phyloP scores from a whole-genome alignment of 148 eudicot species.

The Amaranthus cruentus region DNA sequence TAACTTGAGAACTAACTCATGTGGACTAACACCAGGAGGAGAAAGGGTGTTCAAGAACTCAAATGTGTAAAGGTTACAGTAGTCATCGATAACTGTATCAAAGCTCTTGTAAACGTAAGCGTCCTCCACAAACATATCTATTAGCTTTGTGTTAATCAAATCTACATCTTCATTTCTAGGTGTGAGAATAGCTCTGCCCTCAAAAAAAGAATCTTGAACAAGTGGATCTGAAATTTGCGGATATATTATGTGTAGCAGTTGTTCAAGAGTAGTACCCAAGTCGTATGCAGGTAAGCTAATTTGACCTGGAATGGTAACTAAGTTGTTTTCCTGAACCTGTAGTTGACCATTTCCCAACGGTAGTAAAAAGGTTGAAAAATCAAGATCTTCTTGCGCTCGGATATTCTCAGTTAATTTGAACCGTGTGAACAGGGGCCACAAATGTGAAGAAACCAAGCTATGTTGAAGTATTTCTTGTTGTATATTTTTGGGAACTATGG shows the following conservation, averaged over 20 bases:
- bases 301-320: background rate
- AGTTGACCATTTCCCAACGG: background rate
- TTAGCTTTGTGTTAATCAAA: background rate
- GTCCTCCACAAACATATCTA: background rate
- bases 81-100: too few species aligned
- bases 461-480: too few species aligned
- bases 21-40: too few species aligned
- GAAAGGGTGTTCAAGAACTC: too few species aligned
- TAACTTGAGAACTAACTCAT: too few species aligned
- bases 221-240: background rate
- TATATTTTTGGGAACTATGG: too few species aligned
- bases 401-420: too few species aligned
- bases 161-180: slow-evolving; percentile 13
- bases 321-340: background rate
- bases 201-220: background rate
- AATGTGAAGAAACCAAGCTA: too few species aligned
- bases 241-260: background rate
- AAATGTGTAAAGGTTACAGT: too few species aligned
- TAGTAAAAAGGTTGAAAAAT: background rate
- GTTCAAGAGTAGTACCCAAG: background rate
- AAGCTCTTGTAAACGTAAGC: too few species aligned
- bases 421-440: too few species aligned
- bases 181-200: slow-evolving; percentile 2
- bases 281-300: background rate
- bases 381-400: too few species aligned